Base-by-base conservation (phyloP, 1,284 basidiomycete genomes). In the Heliocybe sulcata region DNA sequence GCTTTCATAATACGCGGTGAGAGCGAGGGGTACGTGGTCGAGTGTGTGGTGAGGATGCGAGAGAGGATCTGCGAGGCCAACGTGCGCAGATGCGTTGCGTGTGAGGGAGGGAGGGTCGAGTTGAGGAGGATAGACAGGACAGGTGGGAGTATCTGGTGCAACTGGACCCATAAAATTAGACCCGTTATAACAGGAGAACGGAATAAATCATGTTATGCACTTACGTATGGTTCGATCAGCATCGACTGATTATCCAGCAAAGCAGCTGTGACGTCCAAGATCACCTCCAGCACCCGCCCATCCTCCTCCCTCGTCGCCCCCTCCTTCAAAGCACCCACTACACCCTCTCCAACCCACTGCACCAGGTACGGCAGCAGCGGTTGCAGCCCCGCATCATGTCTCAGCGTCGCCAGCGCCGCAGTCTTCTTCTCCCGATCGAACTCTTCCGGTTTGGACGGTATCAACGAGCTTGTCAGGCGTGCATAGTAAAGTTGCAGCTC, bases 401-500 rank as follows among this genome's bases (percentile, higher is more conserved):
- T 77, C 59, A 99, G 72, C 65, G 92, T 95, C 2, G 92, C 91
- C 45, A 99, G 77, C 2, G 95, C 96, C 1, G 96, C 96, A 0
- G 85, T 83, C 2, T 91, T 81, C 63, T 91, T 92, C 10, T 78
- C 70, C 3, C 74, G 69, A 58, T 88, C 81, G 11, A 77, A 57
- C 1, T 50, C 48, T 16, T 20, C 26, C 20, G 65, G 64, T 0
- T 77, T 71, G 22, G 80, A 80, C 0, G 91, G 87, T 6, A 94
- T 74, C 10, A 96, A 77, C 1, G 94, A 90, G 1, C 88, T 80
- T 0, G 94, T 98, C 52, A 99, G 82, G 1, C 96, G 85, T 1
- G 90, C 87, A 65, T 98, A 98, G 72, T 99, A 98, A 1, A 98
- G 77, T 69, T 98, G 94, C 33, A 99, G 77, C 71, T 99, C 96